Base-by-base conservation (phyloP, 352 stramenopile species). In the Pythium utonaiense region DNA sequence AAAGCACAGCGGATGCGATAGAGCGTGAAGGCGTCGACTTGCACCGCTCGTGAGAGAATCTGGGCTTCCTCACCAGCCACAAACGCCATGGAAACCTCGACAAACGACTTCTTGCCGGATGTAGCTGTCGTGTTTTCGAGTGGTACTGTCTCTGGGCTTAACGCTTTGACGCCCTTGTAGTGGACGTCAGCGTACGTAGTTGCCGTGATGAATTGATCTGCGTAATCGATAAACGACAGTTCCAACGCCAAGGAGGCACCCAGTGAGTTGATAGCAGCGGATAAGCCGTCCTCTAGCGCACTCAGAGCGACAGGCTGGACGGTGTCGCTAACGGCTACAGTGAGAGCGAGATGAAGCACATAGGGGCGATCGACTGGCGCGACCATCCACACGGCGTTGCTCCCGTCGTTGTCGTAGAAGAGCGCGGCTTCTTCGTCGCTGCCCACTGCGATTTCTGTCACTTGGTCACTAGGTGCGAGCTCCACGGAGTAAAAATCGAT, bases 1-100 rank as follows among this genome's bases (percentile, higher is more conserved):
- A 75, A 48, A 1, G 54, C 67, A 31, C 55, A 63, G 21, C 67
- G 67, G 36, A 72, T 19, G 3, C 33, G 55, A 25, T 67, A 60
- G 10, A 62, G 30, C 0, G 44, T 21, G 19, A 75, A 70, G 4
- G 10, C 25, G 19, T 64, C 67, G 16, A 57, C 25, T 16, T 31
- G 6, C 9, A 48, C 45, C 0, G 55, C 12, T 4, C 16, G 24
- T 12, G 28, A 1, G 17, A 31, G 3, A 10, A 14, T 44, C 10
- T 22, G 36, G 7, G 17, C 7, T 6, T 14, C 19, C 17, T 38
- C 47, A 13, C 49, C 48, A 14, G 19, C 28, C 17, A 7, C 42
- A 25, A 73, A 44, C 8, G 33, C 58, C 28, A 74, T 17, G 3
- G 53, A 51, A 5, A 70, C 41, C 22, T 25, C n/a, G 21, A 74